Evolutionary conservation across 2,329 filamentous ascomycete genomes (phyloP), one percentile per base, ranked within the genome.

Genomic region (Claviceps pusilla): DNA sequence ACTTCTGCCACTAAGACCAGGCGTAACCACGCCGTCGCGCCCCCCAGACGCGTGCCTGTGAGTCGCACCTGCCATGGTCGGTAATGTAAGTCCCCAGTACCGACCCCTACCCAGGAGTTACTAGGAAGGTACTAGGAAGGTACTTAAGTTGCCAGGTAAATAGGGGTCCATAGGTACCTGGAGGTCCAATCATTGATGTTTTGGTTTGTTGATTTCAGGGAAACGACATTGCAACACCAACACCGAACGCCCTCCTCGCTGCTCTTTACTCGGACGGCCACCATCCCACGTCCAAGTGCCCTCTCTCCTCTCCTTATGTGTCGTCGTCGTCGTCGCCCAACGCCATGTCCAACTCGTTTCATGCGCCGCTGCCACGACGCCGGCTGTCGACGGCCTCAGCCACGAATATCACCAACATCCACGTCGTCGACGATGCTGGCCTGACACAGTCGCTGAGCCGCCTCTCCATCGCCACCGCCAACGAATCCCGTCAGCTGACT

Each of bases 391-490:
- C 46, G 12, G 41, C 46, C 41, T n/a, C 45, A 35, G 47, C 50
- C 28, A 28, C 49, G 31, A 33, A 33, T 33, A 9, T 5, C 0
- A 4, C 9, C 0, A 47, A 16, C 6, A 28, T 24, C 31, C 37
- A 43, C 37, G 48, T 51, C n/a, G 49, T 52, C 11, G 64, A 68
- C 54, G 61, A 64, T 47, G 49, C 55, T 50, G 69, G 67, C 51
- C 62, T 75, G 57, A 63, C 70, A 41, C 67, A 68, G 53, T 73
- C 73, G 31, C 65, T 76, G 52, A 67, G 69, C 56, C 71, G 72
- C 54, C 71, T 77, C 19, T 72, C 73, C 19, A 63, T 76, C 50
- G 66, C 69, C 29, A 66, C 61, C 2, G 66, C 68, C 29, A 66
- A 62, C 2, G 66, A 68, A 16, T 57, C 64, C 39, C 54, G 57